A percentile compares a stretch with the other conserved stretches of the same genome.
phyloP scores from a whole-genome alignment of 1,284 basidiomycete species.

The Anthracocystis panici-leucophaei region DNA sequence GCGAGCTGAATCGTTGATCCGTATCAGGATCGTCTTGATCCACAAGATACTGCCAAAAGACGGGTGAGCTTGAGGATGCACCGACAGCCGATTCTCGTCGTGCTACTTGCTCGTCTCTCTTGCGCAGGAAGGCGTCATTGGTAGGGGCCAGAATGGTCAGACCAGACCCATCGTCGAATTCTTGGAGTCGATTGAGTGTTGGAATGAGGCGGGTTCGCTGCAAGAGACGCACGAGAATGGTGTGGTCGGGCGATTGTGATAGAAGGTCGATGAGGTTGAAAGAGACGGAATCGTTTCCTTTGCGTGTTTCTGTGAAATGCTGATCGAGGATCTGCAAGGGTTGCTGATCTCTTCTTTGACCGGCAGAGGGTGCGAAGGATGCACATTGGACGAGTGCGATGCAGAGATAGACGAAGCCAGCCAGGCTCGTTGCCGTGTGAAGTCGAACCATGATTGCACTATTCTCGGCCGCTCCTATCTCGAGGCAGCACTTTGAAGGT shows the following conservation, averaged over 20 bases:
- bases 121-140: conserved; percentile 72
- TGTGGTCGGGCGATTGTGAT: conserved; percentile 80
- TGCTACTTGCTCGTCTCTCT: conserved; percentile 34
- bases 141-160: conserved; percentile 94
- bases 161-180: conserved; percentile 72
- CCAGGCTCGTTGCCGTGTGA: conserved; percentile 1
- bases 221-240: conserved; percentile 81
- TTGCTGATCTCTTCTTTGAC: conserved; percentile 9
- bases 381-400: conserved; percentile 5
- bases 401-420: conserved; percentile 11
- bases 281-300: conserved; percentile 27
- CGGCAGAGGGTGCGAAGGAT: background rate
- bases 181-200: conserved; percentile 82
- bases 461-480: background rate
- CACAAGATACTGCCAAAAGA: conserved; percentile 40
- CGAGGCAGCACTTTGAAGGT: background rate
- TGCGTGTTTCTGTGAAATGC: conserved; percentile 9
- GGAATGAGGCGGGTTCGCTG: conserved; percentile 90
- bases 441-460: conserved; percentile 13
- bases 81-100: conserved; percentile 6
- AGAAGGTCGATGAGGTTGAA: conserved; percentile 83
- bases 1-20: background rate
- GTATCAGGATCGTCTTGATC: conserved; percentile 3
- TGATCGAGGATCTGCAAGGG: conserved; percentile 21
- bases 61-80: background rate